Percentiles rank a stretch among this genome's conserved stretches.
These are phyloP conservation scores for Mrakia blollopis DNA, from an alignment of 768 basidiomycete species.

Conservation along the genomic window DNA sequence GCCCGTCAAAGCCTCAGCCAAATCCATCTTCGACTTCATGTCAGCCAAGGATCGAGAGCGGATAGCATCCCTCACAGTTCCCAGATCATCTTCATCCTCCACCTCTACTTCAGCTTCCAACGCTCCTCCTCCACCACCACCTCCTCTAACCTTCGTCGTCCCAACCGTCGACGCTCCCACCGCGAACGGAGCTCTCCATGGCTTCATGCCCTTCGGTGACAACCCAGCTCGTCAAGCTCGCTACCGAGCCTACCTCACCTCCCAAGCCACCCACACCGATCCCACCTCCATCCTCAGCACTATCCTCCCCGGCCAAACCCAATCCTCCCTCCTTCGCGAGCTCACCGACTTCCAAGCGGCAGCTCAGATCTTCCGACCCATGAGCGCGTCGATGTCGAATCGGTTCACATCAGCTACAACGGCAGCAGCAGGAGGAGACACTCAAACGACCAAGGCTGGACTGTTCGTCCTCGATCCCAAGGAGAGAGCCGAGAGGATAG, in stretches of 20 bases:
- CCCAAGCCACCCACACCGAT: constrained; percentile 55
- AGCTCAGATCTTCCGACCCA: constrained; percentile 83
- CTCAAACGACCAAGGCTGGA: constrained; percentile 46
- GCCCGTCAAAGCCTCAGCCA: constrained; percentile 45
- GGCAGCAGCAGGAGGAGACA: constrained; percentile 37
- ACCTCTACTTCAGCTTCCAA: constrained; percentile 25
- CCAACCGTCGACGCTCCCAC: constrained; percentile 68
- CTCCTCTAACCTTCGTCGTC: constrained; percentile 45
- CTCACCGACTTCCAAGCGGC: constrained; percentile 79
- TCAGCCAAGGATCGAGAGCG: constrained; percentile 88
- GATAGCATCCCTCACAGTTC: constrained; percentile 46
- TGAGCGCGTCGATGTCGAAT: constrained; percentile 85
- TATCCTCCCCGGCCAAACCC: constrained; percentile 47
- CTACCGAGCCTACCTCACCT: constrained; percentile 73
- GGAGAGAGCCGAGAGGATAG: constrained; percentile 35
- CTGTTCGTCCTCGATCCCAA: constrained; percentile 42
- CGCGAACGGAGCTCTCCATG: constrained; percentile 77
- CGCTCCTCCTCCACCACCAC: constrained; percentile 27
- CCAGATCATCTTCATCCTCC: constrained; percentile 23
- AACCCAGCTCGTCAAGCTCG: constrained; percentile 70
- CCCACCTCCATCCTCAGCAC: constrained; percentile 43
- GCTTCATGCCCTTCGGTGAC: constrained; percentile 80
- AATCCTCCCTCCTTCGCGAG: constrained; percentile 48
- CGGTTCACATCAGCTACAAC: constrained; percentile 81
- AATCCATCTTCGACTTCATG: constrained; percentile 88